Evolutionary conservation across 441 rosid species (phyloP).

Genomic region (Francoa sonchifolia): DNA sequence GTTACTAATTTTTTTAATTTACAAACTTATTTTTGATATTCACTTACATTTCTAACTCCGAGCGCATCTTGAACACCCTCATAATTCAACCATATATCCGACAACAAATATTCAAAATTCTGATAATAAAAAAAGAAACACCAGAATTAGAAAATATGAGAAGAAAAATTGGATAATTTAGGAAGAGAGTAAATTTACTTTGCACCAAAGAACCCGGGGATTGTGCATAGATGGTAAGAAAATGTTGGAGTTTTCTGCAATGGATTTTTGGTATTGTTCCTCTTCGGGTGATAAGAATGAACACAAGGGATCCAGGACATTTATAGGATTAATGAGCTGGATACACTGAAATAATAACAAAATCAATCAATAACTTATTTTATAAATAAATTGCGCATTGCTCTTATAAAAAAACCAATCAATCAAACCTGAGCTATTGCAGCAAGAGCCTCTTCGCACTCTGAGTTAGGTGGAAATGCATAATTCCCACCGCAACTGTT

Average conservation of each 20-base stretch:
- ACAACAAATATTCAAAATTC: neutral
- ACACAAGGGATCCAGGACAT: neutral
- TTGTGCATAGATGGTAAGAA: too few species aligned
- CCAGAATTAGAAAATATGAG: neutral
- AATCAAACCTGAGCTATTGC: neutral
- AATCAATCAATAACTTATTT: too few species aligned
- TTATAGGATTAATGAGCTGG: neutral
- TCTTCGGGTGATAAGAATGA: neutral
- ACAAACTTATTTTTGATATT: neutral
- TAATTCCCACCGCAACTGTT: neutral
- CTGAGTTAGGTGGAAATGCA: neutral
- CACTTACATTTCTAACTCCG: neutral
- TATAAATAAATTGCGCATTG: too few species aligned
- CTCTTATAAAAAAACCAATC: too few species aligned
- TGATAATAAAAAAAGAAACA: neutral
- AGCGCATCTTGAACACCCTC: neutral
- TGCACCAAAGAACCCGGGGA: too few species aligned
- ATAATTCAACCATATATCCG: neutral
- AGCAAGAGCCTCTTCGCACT: neutral
- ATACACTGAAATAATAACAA: too few species aligned
- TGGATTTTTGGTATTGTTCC: neutral
- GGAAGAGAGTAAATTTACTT: too few species aligned
- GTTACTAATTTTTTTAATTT: neutral
- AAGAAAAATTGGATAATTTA: neutral
- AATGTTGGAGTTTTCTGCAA: neutral